A percentile compares a stretch with the other conserved stretches of the same genome.
phyloP scores from a whole-genome alignment of 495 filamentous ascomycete species.

The Bacidia gigantensis region DNA sequence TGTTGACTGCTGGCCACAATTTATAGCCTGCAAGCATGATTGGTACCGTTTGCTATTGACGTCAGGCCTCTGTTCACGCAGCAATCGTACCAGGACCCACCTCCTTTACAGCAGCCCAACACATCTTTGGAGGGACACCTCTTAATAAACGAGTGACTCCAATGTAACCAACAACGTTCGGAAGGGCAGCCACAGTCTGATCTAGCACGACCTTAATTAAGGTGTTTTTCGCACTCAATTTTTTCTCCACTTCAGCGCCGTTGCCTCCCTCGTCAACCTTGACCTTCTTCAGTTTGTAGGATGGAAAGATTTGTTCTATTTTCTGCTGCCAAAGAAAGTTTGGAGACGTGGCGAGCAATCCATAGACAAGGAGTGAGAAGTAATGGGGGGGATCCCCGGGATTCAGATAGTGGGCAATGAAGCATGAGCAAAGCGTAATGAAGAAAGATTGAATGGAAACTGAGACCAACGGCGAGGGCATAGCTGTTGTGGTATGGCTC shows the following conservation, averaged over 20 bases:
- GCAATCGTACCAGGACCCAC: slow-evolving; percentile 15
- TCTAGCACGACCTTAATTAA: slow-evolving; percentile 70
- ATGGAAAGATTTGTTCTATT: slow-evolving; percentile 42
- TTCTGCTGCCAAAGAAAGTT: slow-evolving; percentile 76
- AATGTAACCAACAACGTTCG: slow-evolving; percentile 71
- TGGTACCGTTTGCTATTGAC: slow-evolving; percentile 52
- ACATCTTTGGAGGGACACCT: slow-evolving; percentile 21
- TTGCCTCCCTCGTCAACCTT: slow-evolving; percentile 20
- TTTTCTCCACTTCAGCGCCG: slow-evolving; percentile 17
- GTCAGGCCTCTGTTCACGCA: not conserved
- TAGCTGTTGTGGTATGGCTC: slow-evolving; percentile 2
- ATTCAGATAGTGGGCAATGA: slow-evolving; percentile 42
- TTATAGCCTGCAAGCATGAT: slow-evolving; percentile 63
- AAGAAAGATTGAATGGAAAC: slow-evolving; percentile 59
- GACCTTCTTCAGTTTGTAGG: slow-evolving; percentile 20
- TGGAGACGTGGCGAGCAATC: slow-evolving; percentile 60
- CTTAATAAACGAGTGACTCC: slow-evolving; percentile 41
- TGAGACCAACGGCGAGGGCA: slow-evolving; percentile 41
- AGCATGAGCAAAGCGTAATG: slow-evolving; percentile 61
- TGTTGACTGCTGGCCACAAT: slow-evolving; percentile 71
- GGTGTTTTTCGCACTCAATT: slow-evolving; percentile 56
- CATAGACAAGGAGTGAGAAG: slow-evolving; percentile 67
- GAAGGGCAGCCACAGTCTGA: slow-evolving; percentile 57
- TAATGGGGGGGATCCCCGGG: slow-evolving; percentile 31
- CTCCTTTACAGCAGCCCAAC: slow-evolving; percentile 25